Conservation (phyloP, 306 rosid genomes). For the Albizia julibrissin region DNA sequence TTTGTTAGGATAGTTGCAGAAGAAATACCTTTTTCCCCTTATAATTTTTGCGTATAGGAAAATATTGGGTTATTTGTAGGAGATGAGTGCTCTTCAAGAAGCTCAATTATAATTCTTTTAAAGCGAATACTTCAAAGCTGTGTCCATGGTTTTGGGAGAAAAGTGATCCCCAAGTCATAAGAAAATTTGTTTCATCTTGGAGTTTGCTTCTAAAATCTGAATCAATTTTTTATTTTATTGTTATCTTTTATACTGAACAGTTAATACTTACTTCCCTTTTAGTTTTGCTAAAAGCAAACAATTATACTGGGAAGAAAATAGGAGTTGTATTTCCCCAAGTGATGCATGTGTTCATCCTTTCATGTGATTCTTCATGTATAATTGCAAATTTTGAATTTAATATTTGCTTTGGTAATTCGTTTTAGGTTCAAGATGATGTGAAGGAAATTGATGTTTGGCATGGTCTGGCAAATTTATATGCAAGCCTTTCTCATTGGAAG, state of each 20-base stretch:
- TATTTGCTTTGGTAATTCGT: slow-evolving; percentile 30
- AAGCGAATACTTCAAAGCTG: neutral
- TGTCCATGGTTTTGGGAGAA: neutral
- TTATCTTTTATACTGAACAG: neutral
- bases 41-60: neutral
- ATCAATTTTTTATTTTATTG: neutral
- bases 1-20: neutral
- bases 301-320: neutral
- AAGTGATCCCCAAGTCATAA: neutral
- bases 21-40: neutral
- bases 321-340: neutral
- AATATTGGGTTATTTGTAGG: neutral
- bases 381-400: slow-evolving; percentile 19
- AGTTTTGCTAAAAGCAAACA: slow-evolving; percentile 9
- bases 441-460: slow-evolving; percentile 90
- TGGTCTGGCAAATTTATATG: slow-evolving; percentile 84
- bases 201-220: neutral
- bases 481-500: slow-evolving; percentile 88
- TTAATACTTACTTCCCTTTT: slow-evolving; percentile 10
- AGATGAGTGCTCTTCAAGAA: slow-evolving; percentile 1
- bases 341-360: neutral
- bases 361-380: slow-evolving; percentile 20
- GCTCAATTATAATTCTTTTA: neutral
- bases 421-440: slow-evolving; percentile 70
- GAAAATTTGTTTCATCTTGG: neutral